Evolutionary conservation across 179 eudicot species (phyloP).

Genomic region (Drosera spatulata): DNA sequence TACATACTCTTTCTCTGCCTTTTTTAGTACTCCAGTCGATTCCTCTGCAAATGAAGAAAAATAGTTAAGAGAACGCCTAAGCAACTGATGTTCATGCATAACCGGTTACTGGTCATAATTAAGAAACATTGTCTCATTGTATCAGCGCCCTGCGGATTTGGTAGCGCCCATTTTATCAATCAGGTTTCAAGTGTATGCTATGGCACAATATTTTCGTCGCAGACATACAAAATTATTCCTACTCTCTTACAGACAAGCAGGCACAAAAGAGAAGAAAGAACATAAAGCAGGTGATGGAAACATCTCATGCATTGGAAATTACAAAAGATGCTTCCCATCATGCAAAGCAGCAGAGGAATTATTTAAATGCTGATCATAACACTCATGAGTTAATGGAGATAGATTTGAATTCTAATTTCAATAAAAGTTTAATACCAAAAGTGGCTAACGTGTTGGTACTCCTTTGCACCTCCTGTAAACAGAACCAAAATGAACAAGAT

Average conservation of each 20-base stretch:
- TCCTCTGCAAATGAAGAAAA: constrained; percentile 43
- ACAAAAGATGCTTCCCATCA: too few species aligned
- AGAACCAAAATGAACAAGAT: background rate
- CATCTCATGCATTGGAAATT: too few species aligned
- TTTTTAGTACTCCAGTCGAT: constrained; percentile 71
- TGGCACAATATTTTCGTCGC: too few species aligned
- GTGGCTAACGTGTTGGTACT: constrained; percentile 65
- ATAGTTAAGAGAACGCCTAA: background rate
- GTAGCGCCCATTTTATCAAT: too few species aligned
- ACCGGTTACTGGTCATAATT: background rate
- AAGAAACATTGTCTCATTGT: background rate
- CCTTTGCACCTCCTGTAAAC: constrained; percentile 77
- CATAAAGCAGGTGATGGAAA: too few species aligned
- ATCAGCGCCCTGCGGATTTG: too few species aligned
- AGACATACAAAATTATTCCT: too few species aligned
- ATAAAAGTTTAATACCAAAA: constrained; percentile 39
- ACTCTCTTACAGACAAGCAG: too few species aligned
- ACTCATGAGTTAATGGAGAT: background rate
- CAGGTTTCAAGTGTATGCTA: too few species aligned
- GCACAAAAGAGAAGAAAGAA: too few species aligned
- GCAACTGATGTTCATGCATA: background rate
- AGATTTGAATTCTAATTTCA: background rate
- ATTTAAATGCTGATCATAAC: too few species aligned
- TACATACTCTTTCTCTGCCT: constrained; percentile 86
- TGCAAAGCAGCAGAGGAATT: too few species aligned